Evolutionary conservation across 805 yeast genomes (phyloP).

Genomic region (Metschnikowia orientalis): DNA sequence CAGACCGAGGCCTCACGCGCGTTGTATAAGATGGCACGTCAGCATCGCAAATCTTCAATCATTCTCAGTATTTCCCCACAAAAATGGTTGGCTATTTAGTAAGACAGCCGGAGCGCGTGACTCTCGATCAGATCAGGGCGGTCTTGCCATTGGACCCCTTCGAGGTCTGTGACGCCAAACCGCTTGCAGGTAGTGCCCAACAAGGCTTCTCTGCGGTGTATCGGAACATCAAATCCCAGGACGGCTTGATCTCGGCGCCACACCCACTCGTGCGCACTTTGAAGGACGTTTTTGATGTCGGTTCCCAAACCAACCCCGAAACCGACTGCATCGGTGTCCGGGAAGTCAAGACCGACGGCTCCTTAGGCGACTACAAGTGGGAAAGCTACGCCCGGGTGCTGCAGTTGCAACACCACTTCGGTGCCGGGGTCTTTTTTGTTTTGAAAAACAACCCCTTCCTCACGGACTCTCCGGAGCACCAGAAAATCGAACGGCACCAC

Average conservation of each 20-base stretch:
- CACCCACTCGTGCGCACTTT: conserved; percentile 14
- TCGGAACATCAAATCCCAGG: conserved; percentile 12
- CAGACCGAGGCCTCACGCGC: background rate
- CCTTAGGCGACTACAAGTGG: conserved; percentile 12
- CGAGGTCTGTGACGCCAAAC: conserved; percentile 9
- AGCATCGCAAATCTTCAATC: background rate
- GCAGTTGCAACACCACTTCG: conserved; percentile 8
- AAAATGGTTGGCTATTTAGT: conserved; percentile 7
- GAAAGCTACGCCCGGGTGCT: conserved; percentile 9
- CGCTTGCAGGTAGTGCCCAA: conserved; percentile 12
- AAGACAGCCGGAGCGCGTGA: conserved; percentile 7
- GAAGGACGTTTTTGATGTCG: conserved; percentile 11
- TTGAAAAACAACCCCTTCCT: conserved; percentile 30
- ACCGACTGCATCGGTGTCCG: conserved; percentile 12
- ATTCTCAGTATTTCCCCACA: background rate
- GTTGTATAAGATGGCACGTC: background rate
- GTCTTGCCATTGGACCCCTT: conserved; percentile 9
- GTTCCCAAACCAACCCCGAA: conserved; percentile 6
- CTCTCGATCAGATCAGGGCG: conserved; percentile 5
- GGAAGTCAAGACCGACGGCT: conserved; percentile 8
- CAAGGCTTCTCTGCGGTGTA: conserved; percentile 16
- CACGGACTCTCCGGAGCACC: conserved; percentile 23
- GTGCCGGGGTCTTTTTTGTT: conserved; percentile 16
- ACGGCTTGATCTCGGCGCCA: conserved; percentile 10
- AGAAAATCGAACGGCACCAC: conserved; percentile 19